Evolutionary conservation across 306 rosid species (phyloP), one percentile per base, ranked within the genome.

Genomic region (Spatholobus suberectus): DNA sequence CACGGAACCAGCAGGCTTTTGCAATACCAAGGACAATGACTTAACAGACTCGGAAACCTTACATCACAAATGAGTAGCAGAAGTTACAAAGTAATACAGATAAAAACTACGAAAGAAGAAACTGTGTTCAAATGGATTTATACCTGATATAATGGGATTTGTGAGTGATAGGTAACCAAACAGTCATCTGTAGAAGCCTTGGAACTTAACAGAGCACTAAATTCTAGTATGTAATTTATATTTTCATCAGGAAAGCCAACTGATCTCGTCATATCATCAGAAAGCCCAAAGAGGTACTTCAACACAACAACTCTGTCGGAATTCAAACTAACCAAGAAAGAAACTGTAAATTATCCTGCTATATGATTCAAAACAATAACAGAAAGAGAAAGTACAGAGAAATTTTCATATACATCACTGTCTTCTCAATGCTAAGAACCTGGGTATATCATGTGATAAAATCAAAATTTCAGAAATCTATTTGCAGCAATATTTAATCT

Each of bases 201-300:
- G 81, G 96, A 87, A 84, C 83, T 85, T 82, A 96, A 87, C 32
- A 90, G 46, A 79, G 89, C 72, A 77, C 83, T 71, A 63, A 92
- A 89, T 68, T 94, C 93, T 8, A 70, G 85, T 75, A 91, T 87
- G 86, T 79, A 89, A 75, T 87, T 86, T 41, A 88, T 80, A 81
- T 86, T 91, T 67, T 91, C 98, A 82, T 89, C 93, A 77, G 97
- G 70, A 87, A 82, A 90, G 77, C 81, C 86, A 66, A 76, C 86
- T 82, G 86, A 79, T 73, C 80, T 89, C 54, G 69, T 72, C 77
- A 43, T 85, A 76, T 86, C 93, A 77, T 92, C 94, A 58, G 90
- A 78, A 81, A 92, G 71, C 81, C 98, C 99, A 88, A 90, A 96
- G 85, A 96, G 94, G 87, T 83, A 85, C 81, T 90, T 96, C 91